Evolutionary conservation across 2,329 filamentous ascomycete species (phyloP), one percentile per base, ranked within the genome.

Genomic region (Leptographium flavum): DNA sequence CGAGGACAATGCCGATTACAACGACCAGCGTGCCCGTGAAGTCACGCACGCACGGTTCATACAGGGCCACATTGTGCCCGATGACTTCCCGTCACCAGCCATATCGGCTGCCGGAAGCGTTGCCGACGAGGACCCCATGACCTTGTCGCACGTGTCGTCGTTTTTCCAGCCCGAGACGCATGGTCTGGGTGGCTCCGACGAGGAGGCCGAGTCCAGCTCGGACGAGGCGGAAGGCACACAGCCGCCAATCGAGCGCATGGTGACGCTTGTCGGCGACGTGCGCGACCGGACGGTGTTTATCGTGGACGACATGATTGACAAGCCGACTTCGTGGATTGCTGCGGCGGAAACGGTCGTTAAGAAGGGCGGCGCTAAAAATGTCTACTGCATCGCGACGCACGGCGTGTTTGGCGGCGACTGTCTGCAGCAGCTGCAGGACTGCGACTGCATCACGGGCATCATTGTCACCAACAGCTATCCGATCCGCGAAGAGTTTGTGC

Each of bases 231-330:
- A 30, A 15, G 28, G 13, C 15, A 2, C 38, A 14, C 10, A 40
- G 79, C 90, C 53, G 78, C 82, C 11, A 80, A 71, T 90, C 21
- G 92, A 98, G 66, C 87, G 88, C 58, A 94, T 90, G 69, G 93
- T 98, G 55, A 98, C 92, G 0, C 71, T 98, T n/a, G 92, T 98
- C 14, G 92, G 92, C 49, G 86, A 96, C 56, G 92, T 98, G 49
- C 83, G 80, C 58, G 79, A 86, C 58, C 79, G 86, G 47, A 81
- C 86, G 0, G 92, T 96, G 45, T 83, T 98, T 59, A 87, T 98
- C 49, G 84, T 98, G 42, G 92, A 98, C 60, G 92, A 98, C 61
- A 96, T 98, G 84, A 95, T 98, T 57, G 92, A 98, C 66, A 95
- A 94, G 67, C 81, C 87, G 10, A 86, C 83, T 14, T 94, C 87